Conservation (phyloP, 306 rosid species). For the Alnus glutinosa region DNA sequence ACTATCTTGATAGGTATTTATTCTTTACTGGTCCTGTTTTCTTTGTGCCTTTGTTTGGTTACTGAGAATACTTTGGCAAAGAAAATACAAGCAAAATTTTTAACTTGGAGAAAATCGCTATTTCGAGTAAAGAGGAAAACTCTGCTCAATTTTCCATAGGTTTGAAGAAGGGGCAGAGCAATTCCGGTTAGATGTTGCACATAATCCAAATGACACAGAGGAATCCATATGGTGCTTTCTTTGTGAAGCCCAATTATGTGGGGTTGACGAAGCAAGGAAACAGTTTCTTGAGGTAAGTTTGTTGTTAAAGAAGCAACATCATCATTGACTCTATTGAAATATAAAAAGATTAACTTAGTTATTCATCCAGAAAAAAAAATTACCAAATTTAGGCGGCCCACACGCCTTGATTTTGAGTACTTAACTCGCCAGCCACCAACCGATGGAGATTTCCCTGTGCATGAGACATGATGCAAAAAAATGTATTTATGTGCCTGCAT, state of each 20-base stretch:
- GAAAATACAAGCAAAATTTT: not conserved
- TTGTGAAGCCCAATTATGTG: slow-evolving; percentile 87
- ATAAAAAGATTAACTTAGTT: slow-evolving; percentile 6
- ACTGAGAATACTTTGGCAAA: not conserved
- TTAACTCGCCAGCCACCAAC: not conserved
- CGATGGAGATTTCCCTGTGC: not conserved
- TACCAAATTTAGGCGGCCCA: not conserved
- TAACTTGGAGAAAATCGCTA: not conserved
- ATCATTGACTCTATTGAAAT: not conserved
- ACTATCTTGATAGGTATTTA: slow-evolving; percentile 74
- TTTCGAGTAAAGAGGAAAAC: not conserved
- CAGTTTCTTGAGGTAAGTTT: slow-evolving; percentile 73
- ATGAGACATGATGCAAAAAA: not conserved
- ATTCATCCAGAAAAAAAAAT: not conserved
- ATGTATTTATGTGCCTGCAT: not conserved
- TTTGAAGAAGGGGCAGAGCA: slow-evolving; percentile 93
- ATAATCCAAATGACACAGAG: slow-evolving; percentile 89
- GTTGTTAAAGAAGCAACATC: not conserved
- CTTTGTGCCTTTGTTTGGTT: slow-evolving; percentile 8
- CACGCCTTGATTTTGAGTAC: not conserved
- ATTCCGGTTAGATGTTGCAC: slow-evolving; percentile 91
- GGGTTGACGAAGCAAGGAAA: slow-evolving; percentile 72
- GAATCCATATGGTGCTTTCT: slow-evolving; percentile 96
- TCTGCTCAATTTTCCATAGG: slow-evolving; percentile 30
- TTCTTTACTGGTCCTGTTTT: slow-evolving; percentile 10